Base-by-base conservation (phyloP, 495 filamentous ascomycete genomes). In the Thermothielavioides terrestris region DNA sequence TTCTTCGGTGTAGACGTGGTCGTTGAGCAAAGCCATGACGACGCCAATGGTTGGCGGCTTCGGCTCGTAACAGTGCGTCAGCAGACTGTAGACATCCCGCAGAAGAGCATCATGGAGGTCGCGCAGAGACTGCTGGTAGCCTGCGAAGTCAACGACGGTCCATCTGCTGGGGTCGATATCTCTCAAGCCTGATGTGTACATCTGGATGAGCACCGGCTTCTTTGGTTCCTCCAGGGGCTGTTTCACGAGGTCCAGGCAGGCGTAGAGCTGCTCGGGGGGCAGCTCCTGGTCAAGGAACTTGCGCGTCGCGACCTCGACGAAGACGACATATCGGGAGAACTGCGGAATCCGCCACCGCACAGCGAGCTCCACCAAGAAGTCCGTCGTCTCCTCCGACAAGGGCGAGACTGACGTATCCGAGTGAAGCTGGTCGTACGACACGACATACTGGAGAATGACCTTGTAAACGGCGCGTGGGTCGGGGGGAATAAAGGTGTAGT, bases 251-350 rank as follows among this genome's bases (percentile, higher is more conserved):
- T 82, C 80, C 61, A 97, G 92, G 32, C 86, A 84, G 14, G 78
- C 77, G 68, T 94, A 89, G 22, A 99, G 70, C 23, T 83, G 88
- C 53, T 86, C 80, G 28, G 91, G 77, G 20, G 78, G 75, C 38
- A 95, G 84, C 59, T 95, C 85, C 54, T 88, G 84, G 55, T 95
- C 83, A 44, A 90, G 74, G 60, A 88, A 97, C 61, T 90, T 92
- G 57, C 85, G 81, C 17, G 81, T 77, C 35, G 88, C 77, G 32
- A 89, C 88, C 68, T 99, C 94, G 32, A 96, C 68, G 59, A 94
- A 86, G 9, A 94, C 69, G 2, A 89, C 78, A 46, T 90, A 71
- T 40, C 88, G 76, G 28, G 89, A 88, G 61, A 85, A 88, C 40
- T 80, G 78, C 17, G 92, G 91, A 52, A 99, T 79, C 21, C 94